Conservation (phyloP, 306 rosid species). For the Dalbergia cochinchinensis region DNA sequence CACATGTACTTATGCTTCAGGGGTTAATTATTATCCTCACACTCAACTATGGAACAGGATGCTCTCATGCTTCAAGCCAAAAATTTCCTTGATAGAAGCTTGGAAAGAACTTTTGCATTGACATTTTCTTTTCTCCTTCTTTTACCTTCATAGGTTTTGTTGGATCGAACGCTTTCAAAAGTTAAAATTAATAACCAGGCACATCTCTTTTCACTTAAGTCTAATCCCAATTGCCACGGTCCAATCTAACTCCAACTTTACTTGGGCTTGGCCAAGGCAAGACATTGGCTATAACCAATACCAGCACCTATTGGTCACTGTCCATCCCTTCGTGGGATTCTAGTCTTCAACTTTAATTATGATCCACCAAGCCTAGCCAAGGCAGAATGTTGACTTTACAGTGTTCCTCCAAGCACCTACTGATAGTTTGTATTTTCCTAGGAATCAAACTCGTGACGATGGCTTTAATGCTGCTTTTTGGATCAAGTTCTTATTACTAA, state of each 20-base stretch:
- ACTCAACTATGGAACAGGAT: neutral
- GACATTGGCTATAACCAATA: too few species aligned
- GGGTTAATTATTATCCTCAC: neutral
- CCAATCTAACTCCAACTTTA: too few species aligned
- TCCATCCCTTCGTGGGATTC: too few species aligned
- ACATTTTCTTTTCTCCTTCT: neutral
- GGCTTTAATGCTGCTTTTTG: neutral
- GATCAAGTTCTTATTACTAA: conserved; percentile 1
- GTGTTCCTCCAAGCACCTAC: neutral
- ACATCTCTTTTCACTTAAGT: too few species aligned
- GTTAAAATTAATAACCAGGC: too few species aligned
- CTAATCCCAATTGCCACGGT: too few species aligned
- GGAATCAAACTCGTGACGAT: neutral
- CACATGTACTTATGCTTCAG: neutral
- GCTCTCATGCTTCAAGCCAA: neutral
- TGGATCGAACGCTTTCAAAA: too few species aligned
- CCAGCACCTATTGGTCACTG: too few species aligned
- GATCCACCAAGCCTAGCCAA: neutral
- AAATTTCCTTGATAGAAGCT: neutral
- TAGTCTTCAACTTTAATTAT: too few species aligned
- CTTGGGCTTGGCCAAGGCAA: too few species aligned
- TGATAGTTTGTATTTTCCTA: neutral
- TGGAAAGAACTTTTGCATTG: neutral
- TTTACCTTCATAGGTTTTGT: neutral
- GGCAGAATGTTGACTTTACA: neutral